A percentile compares a stretch with the other conserved stretches of the same genome.
Evolutionary conservation across 345 rosid species (phyloP).

Genomic region (Turritis glabra): DNA sequence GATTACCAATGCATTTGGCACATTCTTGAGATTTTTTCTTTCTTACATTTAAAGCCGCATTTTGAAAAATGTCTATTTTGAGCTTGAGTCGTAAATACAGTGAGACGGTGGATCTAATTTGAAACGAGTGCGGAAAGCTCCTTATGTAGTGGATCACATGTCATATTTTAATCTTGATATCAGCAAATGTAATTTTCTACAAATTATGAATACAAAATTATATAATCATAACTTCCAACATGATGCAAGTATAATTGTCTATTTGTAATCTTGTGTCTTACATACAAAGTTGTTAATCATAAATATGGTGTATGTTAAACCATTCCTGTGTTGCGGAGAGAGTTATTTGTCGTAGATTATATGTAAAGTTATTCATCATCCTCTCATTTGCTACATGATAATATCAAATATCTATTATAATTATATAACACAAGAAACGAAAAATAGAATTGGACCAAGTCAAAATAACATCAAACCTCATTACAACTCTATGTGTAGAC

Average conservation of each 20-base stretch:
- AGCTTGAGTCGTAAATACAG: neutral
- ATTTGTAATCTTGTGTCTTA: too few species aligned
- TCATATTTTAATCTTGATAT: too few species aligned
- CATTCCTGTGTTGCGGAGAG: neutral
- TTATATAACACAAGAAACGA: neutral
- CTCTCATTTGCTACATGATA: neutral
- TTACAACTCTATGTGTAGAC: neutral
- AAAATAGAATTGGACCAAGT: neutral
- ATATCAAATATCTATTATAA: neutral
- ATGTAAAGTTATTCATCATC: neutral
- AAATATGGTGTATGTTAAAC: too few species aligned
- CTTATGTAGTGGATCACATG: too few species aligned
- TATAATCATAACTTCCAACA: too few species aligned
- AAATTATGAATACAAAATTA: too few species aligned
- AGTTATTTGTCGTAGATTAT: neutral
- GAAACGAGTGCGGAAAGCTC: too few species aligned
- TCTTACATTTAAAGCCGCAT: neutral
- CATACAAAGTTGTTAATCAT: too few species aligned
- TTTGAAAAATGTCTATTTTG: neutral
- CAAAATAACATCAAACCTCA: constrained; percentile 1
- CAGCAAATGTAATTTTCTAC: too few species aligned
- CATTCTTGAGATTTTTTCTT: neutral
- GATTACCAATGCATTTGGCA: neutral
- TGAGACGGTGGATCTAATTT: neutral
- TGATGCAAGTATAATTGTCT: too few species aligned